A percentile compares a stretch with the other conserved stretches of the same genome.
These are phyloP conservation scores for Neckera pumila DNA, from an alignment of 225 moss, liverwort and hornwort species.

Conservation along the genomic window DNA sequence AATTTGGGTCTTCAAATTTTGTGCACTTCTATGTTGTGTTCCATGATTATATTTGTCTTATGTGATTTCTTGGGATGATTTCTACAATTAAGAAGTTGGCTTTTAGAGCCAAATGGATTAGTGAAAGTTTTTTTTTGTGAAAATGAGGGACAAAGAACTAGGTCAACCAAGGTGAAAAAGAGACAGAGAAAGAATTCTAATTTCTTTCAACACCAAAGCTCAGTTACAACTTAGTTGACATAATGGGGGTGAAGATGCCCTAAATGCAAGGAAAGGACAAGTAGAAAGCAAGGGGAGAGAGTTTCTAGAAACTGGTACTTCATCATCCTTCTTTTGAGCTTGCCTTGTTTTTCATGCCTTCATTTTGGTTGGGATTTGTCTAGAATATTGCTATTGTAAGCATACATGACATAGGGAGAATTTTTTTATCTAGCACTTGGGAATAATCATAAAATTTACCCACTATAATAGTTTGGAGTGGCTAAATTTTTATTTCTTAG, in stretches of 20 bases:
- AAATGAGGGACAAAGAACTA: not conserved
- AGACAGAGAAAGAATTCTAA: not conserved
- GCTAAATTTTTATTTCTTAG: not conserved
- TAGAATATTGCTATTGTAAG: not conserved
- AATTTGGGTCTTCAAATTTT: no score
- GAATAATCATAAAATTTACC: not conserved
- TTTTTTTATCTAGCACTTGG: not conserved
- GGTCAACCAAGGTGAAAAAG: not conserved
- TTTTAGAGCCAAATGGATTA: accelerated
- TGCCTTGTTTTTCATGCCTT: not conserved
- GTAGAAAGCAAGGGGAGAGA: not conserved
- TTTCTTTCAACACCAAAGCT: not conserved
- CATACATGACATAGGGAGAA: not conserved
- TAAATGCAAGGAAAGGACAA: not conserved
- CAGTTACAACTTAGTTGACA: not conserved
- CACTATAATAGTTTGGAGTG: not conserved
- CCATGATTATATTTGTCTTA: no score
- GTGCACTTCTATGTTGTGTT: no score
- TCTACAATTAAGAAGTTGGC: not conserved
- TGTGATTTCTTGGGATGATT: not conserved
- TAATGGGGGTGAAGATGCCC: not conserved
- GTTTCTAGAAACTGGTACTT: not conserved
- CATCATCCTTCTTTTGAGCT: not conserved
- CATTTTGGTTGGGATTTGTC: not conserved
- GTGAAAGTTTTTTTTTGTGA: not conserved